Evolutionary conservation across 2,329 filamentous ascomycete species (phyloP), one percentile per base, ranked within the genome.

Genomic region (Hypocreales sp.): DNA sequence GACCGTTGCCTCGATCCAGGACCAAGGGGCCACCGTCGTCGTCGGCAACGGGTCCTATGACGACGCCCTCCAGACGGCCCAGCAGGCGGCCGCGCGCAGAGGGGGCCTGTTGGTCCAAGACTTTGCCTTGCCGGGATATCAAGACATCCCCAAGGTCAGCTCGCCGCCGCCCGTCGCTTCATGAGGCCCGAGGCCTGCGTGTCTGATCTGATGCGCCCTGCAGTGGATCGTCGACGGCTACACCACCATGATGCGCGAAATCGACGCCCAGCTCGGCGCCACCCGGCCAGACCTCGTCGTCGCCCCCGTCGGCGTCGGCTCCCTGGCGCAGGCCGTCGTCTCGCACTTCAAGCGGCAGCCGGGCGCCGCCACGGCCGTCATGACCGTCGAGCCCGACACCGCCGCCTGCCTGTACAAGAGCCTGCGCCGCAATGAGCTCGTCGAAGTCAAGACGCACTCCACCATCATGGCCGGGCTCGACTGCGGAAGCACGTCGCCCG

Each of bases 181-280:
- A 4, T 15, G 7, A 12, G 5, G 18, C 5, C 6, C 8, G 13
- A 5, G 4, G 7, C 14, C 11, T n/a, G 8, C 3, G 16, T 19
- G 12, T 33, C 30, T 15, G 28, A 20, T 5, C 8, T 8, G 18
- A 20, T 10, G 10, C 18, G 8, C 20, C 11, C 4, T 6, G 9
- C 25, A 67, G 47, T 84, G 76, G 72, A 77, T 86, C 14, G 75
- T 83, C 0, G 72, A 87, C 33, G 81, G 81, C 0, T 90, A 87
- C 40, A 60, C 60, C 5, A 83, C 79, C 0, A 75, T 86, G 64
- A 55, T 86, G 34, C 46, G 51, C 4, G 81, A 90, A 42, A 56
- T 70, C 0, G 76, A 83, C 26, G 45, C 56, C 13, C 78, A 86
- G 41, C 42, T 58, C 0, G 48, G 51, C 0, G 36, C 53, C 1